Evolutionary conservation across 2,329 filamentous ascomycete species (phyloP).

Genomic region (Penicillium sp.): DNA sequence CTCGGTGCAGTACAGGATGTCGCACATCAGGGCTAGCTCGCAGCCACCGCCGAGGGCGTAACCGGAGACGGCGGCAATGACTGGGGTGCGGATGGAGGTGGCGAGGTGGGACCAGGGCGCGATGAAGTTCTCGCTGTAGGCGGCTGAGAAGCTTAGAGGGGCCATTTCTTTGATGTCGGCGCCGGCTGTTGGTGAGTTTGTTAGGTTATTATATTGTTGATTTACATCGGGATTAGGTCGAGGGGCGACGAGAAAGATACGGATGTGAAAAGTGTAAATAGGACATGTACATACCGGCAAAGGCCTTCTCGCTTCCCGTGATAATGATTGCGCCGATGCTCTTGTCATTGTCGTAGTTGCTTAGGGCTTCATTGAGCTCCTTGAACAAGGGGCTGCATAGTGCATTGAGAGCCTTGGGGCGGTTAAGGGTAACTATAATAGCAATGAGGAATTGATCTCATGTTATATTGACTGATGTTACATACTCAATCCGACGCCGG

Average conservation of each 20-base stretch:
- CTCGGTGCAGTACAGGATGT: conserved; percentile 86
- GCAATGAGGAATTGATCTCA: neutral
- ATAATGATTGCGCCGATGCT: conserved; percentile 74
- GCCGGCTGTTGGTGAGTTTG: conserved; percentile 56
- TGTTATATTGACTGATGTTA: neutral
- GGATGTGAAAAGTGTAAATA: neutral
- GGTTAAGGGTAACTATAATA: conserved; percentile 76
- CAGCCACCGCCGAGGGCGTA: conserved; percentile 94
- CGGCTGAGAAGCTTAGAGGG: conserved; percentile 79
- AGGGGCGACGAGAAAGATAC: neutral
- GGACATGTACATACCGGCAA: conserved; percentile 58
- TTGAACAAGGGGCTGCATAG: conserved; percentile 85
- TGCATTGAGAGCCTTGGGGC: conserved; percentile 93
- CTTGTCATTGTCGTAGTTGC: conserved; percentile 66
- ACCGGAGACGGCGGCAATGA: conserved; percentile 91
- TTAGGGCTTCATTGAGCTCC: conserved; percentile 80
- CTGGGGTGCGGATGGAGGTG: conserved; percentile 82
- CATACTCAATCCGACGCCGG: conserved; percentile 86
- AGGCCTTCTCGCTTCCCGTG: conserved; percentile 85
- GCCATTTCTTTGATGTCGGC: conserved; percentile 99
- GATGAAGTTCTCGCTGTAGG: conserved; percentile 90
- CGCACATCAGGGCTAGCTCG: conserved; percentile 96
- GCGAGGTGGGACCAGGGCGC: conserved; percentile 88
- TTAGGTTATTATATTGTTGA: neutral
- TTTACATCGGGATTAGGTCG: neutral